These are phyloP conservation scores for Cystobasidium slooffiae DNA, from an alignment of 1,284 basidiomycete species.

Conservation along the genomic window DNA sequence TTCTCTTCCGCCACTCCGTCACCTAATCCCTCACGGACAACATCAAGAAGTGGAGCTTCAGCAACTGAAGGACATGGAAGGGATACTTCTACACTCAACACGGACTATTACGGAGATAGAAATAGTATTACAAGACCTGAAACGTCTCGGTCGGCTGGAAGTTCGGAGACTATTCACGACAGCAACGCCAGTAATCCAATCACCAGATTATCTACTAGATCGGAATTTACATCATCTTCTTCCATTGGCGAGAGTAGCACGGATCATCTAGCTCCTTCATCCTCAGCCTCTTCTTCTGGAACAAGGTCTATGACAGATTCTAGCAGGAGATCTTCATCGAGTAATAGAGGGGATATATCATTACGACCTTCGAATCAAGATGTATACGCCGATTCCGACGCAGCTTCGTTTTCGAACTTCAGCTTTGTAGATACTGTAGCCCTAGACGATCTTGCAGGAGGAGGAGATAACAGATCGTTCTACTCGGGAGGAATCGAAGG, in stretches of 20 bases:
- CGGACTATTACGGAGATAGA: conserved; percentile 19
- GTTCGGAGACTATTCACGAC: conserved; percentile 15
- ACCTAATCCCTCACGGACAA: background rate
- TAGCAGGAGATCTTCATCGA: conserved; percentile 9
- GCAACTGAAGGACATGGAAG: background rate
- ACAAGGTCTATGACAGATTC: background rate
- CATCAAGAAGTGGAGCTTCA: background rate
- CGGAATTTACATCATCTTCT: conserved; percentile 2
- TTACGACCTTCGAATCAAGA: conserved; percentile 1
- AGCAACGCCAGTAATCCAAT: conserved; percentile 11
- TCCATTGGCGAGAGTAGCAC: background rate
- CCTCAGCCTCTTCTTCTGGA: background rate
- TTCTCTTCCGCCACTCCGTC: conserved; percentile 12
- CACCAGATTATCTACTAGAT: conserved; percentile 22
- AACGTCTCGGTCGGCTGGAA: conserved; percentile 9
- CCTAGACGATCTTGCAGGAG: background rate
- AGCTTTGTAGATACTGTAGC: conserved; percentile 25
- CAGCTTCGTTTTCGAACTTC: conserved; percentile 27
- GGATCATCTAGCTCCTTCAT: conserved; percentile 7
- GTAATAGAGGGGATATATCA: conserved; percentile 26
- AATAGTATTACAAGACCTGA: background rate
- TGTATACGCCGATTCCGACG: conserved; percentile 29
- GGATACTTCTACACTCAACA: conserved; percentile 3
- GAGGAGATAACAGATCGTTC: background rate
- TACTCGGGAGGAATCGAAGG: background rate